Conservation (phyloP, 768 basidiomycete genomes). For the Brasilioporus rufonigricans region DNA sequence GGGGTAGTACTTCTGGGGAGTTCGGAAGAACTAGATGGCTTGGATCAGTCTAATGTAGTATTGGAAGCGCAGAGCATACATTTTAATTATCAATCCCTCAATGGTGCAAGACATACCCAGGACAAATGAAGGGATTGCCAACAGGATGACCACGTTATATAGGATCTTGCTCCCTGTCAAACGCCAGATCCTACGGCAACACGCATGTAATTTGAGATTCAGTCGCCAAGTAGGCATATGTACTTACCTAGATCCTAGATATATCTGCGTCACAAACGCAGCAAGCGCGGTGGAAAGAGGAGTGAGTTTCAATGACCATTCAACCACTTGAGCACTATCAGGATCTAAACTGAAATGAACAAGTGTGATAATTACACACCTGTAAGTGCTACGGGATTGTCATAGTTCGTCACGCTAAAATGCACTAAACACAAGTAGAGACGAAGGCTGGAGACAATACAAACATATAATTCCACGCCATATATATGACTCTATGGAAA, state of each 20-base stretch:
- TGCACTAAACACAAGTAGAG: not conserved
- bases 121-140: too few relatives aligned
- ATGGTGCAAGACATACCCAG: too few relatives aligned
- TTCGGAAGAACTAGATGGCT: not conserved
- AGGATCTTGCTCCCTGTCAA: too few relatives aligned
- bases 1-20: too few relatives aligned
- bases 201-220: too few relatives aligned
- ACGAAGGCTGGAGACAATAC: not conserved
- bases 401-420: constrained; percentile 14
- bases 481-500: constrained; percentile 13
- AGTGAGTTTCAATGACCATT: constrained; percentile 53
- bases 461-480: constrained; percentile 20
- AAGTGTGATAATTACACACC: not conserved
- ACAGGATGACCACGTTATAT: too few relatives aligned
- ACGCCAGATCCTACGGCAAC: too few relatives aligned
- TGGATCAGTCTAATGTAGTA: too few relatives aligned
- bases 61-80: too few relatives aligned
- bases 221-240: too few relatives aligned
- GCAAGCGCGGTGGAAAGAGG: constrained; percentile 45
- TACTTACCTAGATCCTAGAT: constrained; percentile 42
- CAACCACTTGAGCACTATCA: constrained; percentile 30
- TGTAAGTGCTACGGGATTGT: constrained; percentile 12
- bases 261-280: constrained; percentile 50
- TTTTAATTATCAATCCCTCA: too few relatives aligned
- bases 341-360: not conserved